Conservation (phyloP, 2,329 filamentous ascomycete species). For the Colletotrichum graminicola region DNA sequence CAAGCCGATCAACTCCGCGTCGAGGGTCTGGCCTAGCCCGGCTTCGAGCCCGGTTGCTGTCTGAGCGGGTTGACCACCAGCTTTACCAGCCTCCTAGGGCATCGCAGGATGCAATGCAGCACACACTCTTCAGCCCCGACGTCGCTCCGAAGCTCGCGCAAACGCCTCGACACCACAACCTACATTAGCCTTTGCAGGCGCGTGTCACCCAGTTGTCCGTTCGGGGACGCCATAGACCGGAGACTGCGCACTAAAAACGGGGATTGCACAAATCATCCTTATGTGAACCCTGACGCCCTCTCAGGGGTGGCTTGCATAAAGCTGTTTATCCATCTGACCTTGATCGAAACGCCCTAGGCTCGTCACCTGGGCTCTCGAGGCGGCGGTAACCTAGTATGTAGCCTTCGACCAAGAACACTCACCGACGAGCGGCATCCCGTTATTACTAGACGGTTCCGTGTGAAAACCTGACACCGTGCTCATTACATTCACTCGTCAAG, state of each 20-base stretch:
- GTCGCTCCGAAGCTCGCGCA: slow-evolving; percentile 41
- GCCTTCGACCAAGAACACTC: slow-evolving; percentile 5
- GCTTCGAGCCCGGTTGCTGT: slow-evolving; percentile 23
- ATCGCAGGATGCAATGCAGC: slow-evolving; percentile 7
- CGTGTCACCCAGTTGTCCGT: slow-evolving; percentile 18
- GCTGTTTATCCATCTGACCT: slow-evolving; percentile 34
- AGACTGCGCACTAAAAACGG: slow-evolving; percentile 11
- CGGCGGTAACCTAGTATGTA: slow-evolving; percentile 37
- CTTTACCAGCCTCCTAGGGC: slow-evolving; percentile 6
- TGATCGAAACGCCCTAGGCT: slow-evolving; percentile 29
- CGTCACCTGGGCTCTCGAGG: slow-evolving; percentile 25
- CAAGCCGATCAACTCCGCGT: slow-evolving; percentile 30
- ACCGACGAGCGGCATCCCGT: background rate
- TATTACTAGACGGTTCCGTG: background rate
- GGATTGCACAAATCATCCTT: slow-evolving; percentile 32
- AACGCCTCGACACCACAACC: slow-evolving; percentile 25
- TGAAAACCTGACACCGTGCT: background rate
- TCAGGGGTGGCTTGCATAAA: slow-evolving; percentile 28
- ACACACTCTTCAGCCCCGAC: slow-evolving; percentile 32
- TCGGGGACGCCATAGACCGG: background rate
- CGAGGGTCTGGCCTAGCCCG: slow-evolving; percentile 5
- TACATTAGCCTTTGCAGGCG: slow-evolving; percentile 32
- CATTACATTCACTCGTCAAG: background rate
- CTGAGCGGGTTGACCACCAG: slow-evolving; percentile 16
- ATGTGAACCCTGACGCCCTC: slow-evolving; percentile 28